phyloP scores from a whole-genome alignment of 495 filamentous ascomycete genomes.

The Neurospora sp. region DNA sequence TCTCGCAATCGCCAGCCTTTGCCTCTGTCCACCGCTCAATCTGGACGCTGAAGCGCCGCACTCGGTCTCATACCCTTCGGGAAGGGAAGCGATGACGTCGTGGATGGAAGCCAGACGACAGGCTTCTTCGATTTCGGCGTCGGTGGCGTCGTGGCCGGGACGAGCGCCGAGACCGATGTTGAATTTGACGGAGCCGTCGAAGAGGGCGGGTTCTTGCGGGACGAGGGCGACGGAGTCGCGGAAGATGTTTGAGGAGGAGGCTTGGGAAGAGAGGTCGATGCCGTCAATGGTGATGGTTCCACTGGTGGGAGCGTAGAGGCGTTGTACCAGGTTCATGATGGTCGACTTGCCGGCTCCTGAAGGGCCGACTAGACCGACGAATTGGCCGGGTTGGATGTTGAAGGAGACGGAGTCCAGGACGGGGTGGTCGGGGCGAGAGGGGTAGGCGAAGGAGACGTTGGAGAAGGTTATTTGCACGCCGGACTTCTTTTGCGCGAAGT shows the following conservation, averaged over 20 bases:
- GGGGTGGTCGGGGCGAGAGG: slow-evolving; percentile 40
- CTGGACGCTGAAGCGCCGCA: slow-evolving; percentile 40
- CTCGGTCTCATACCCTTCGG: slow-evolving; percentile 53
- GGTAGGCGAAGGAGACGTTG: slow-evolving; percentile 49
- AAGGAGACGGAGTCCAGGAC: slow-evolving; percentile 41
- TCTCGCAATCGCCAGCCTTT: slow-evolving; percentile 67
- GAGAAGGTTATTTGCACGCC: slow-evolving; percentile 44
- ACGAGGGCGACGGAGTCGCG: slow-evolving; percentile 47
- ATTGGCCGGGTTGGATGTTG: slow-evolving; percentile 52
- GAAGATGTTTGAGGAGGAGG: slow-evolving; percentile 33
- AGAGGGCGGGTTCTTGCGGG: slow-evolving; percentile 49
- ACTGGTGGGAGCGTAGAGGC: slow-evolving; percentile 47
- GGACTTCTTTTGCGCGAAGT: slow-evolving; percentile 33
- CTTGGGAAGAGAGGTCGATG: slow-evolving; percentile 25
- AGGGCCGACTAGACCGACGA: slow-evolving; percentile 57
- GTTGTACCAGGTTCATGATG: slow-evolving; percentile 52
- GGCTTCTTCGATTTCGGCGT: slow-evolving; percentile 44
- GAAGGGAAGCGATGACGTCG: slow-evolving; percentile 44
- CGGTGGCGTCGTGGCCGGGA: slow-evolving; percentile 28
- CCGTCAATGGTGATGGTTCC: slow-evolving; percentile 46
- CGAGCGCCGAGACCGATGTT: slow-evolving; percentile 46
- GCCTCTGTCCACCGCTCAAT: slow-evolving; percentile 50
- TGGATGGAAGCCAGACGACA: slow-evolving; percentile 51
- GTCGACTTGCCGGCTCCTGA: slow-evolving; percentile 66
- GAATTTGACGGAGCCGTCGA: slow-evolving; percentile 42